phyloP scores from a whole-genome alignment of 2,329 filamentous ascomycete species.

The Arthrobotrys sinensis region DNA sequence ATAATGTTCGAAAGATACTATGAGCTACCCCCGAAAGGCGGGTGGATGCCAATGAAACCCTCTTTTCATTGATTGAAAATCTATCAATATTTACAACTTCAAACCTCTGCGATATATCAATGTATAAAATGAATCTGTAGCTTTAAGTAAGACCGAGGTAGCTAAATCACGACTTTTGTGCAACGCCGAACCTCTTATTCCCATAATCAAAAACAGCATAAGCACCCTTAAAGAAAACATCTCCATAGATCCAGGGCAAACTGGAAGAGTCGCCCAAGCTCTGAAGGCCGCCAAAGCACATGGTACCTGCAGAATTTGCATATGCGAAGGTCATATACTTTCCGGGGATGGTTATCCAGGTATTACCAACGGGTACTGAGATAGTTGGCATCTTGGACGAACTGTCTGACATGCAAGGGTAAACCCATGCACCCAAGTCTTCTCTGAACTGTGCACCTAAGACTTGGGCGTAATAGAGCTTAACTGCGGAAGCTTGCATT shows the following conservation, averaged over 20 bases:
- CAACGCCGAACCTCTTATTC: constrained; percentile 74
- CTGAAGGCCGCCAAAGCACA: constrained; percentile 68
- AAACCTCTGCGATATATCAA: not conserved
- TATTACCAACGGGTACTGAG: constrained; percentile 66
- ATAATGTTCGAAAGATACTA: too few species aligned
- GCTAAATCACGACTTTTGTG: constrained; percentile 39
- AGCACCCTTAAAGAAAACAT: constrained; percentile 91
- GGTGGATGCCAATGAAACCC: too few species aligned
- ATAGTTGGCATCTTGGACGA: constrained; percentile 66
- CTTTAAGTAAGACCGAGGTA: not conserved
- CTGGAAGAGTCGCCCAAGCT: constrained; percentile 33
- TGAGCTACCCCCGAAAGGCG: too few species aligned
- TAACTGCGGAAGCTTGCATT: constrained; percentile 66
- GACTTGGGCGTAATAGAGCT: constrained; percentile 68
- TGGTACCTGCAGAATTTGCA: constrained; percentile 56
- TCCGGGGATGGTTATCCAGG: constrained; percentile 66
- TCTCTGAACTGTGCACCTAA: constrained; percentile 66
- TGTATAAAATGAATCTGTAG: not conserved
- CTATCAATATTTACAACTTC: not conserved
- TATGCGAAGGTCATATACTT: constrained; percentile 67
- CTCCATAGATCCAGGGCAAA: constrained; percentile 75
- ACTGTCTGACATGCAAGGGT: constrained; percentile 66
- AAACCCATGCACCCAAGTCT: constrained; percentile 66
- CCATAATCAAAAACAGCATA: constrained; percentile 88
- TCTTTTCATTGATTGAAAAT: too few species aligned